Conservation (phyloP, 1,284 basidiomycete genomes). For the Rhodotorula sp. region DNA sequence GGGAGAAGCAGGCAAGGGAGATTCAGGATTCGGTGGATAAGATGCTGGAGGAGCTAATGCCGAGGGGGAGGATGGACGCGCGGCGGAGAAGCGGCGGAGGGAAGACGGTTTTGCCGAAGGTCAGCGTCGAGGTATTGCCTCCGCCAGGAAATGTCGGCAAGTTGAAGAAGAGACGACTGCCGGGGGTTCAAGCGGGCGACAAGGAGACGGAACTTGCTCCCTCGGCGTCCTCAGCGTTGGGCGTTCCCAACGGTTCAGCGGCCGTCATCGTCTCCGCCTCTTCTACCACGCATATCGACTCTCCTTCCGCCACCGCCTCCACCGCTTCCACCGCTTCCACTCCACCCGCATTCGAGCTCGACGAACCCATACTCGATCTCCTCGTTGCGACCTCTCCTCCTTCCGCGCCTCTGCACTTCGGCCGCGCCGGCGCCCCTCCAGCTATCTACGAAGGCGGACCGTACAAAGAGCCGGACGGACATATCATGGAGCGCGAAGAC, state of each 20-base stretch:
- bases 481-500: not conserved
- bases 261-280: not conserved
- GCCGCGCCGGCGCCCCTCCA: not conserved
- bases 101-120: not conserved
- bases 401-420: constrained; percentile 11
- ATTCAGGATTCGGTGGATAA: constrained; percentile 11
- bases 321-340: not conserved
- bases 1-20: constrained; percentile 9
- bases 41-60: constrained; percentile 15
- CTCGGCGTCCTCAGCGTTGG: not conserved
- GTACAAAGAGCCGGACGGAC: not conserved
- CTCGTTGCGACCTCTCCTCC: constrained; percentile 11
- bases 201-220: no score
- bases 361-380: constrained; percentile 6
- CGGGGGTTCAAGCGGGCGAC: not conserved
- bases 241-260: not conserved
- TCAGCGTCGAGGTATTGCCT: constrained; percentile 17
- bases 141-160: not conserved
- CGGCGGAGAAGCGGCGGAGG: not conserved
- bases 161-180: not conserved
- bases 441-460: constrained; percentile 13
- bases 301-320: not conserved
- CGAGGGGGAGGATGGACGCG: not conserved
- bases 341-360: not conserved
- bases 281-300: not conserved